A percentile compares a stretch with the other conserved stretches of the same genome.
These are phyloP conservation scores for Candida dajiaensis DNA, from an alignment of 805 yeast species.

Conservation along the genomic window DNA sequence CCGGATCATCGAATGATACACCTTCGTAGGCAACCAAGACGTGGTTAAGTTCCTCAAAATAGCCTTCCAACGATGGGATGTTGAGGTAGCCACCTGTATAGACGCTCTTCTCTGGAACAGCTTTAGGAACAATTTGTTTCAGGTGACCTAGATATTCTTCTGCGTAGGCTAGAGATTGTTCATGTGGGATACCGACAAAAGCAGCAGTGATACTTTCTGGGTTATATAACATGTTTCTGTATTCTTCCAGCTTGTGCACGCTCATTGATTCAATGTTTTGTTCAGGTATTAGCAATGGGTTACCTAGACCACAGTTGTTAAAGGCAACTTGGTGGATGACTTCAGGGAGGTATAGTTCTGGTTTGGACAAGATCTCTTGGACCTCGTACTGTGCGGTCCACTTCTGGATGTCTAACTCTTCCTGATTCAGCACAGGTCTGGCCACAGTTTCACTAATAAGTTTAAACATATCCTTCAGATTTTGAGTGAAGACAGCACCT, in stretches of 20 bases:
- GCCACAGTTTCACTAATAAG: conserved; percentile 74
- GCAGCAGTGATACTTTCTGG: conserved; percentile 84
- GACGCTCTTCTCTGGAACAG: conserved; percentile 32
- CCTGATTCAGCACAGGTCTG: conserved; percentile 58
- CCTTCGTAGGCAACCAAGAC: conserved; percentile 88
- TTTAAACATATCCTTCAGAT: conserved; percentile 72
- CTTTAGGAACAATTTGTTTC: conserved; percentile 29
- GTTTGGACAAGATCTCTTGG: conserved; percentile 74
- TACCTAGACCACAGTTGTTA: conserved; percentile 65
- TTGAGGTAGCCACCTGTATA: conserved; percentile 58
- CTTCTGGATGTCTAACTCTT: conserved; percentile 70
- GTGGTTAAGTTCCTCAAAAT: conserved; percentile 75
- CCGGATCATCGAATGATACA: conserved; percentile 73
- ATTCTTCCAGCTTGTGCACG: conserved; percentile 47
- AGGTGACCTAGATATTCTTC: conserved; percentile 61
- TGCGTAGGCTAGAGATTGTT: conserved; percentile 58
- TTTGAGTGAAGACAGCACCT: conserved; percentile 87
- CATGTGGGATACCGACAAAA: conserved; percentile 78
- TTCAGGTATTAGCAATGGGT: conserved; percentile 76
- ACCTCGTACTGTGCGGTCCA: conserved; percentile 76
- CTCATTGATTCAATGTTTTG: conserved; percentile 56
- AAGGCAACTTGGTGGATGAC: conserved; percentile 84
- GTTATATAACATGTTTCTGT: conserved; percentile 59
- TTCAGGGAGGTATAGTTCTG: conserved; percentile 84
- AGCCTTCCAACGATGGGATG: conserved; percentile 54